Evolutionary conservation across 345 rosid genomes (phyloP), one percentile per base, ranked within the genome.

Genomic region (Lenwebbia sp.): DNA sequence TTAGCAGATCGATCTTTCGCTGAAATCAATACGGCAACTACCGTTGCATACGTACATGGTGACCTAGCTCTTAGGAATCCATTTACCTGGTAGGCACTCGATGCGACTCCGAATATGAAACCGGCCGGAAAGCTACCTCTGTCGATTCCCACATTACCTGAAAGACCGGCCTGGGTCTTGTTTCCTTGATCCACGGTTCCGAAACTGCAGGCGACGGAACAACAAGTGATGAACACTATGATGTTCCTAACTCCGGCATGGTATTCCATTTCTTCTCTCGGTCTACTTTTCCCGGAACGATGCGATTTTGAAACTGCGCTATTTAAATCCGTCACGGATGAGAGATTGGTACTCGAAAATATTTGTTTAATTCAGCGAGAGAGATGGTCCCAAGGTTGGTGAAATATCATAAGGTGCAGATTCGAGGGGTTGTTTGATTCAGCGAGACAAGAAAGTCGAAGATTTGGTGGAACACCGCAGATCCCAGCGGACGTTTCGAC

Each of bases 51-150:
- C 17, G 19, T 4, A 19, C 37, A 22, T 10, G 33, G 26, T 25
- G 7, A 83, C 21, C 41, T 10, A 13, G 70, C 50, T 70, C 33
- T 47, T 10, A 10, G 19, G 65, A 40, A n/a, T 52, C 70, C n/a
- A 37, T 26, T 19, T 85, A 88, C 87, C 83, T 88, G 89, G 87
- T 88, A 83, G 49, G 87, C 86, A 53, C 88, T 88, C 10, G 88
- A 88, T 40, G 83, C 86, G 54, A 75, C 84, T 22, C 90, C 90
- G 28, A 88, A 88, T 47, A 51, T 81, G 85, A 88, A 86, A 82
- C 85, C 87, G 0, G 83, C 49, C 2, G 90, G 90, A 50, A 88
- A 88, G 52, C 83, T 86, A 55, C 85, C 52, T 70, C 90, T 58
- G 88, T 81, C 74, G 37, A 88, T 86, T 21, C 51, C 55, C 81